A percentile compares a stretch with the other conserved stretches of the same genome.
Evolutionary conservation across 2,329 filamentous ascomycete species (phyloP).

Genomic region (Pseudomassariella vexata): DNA sequence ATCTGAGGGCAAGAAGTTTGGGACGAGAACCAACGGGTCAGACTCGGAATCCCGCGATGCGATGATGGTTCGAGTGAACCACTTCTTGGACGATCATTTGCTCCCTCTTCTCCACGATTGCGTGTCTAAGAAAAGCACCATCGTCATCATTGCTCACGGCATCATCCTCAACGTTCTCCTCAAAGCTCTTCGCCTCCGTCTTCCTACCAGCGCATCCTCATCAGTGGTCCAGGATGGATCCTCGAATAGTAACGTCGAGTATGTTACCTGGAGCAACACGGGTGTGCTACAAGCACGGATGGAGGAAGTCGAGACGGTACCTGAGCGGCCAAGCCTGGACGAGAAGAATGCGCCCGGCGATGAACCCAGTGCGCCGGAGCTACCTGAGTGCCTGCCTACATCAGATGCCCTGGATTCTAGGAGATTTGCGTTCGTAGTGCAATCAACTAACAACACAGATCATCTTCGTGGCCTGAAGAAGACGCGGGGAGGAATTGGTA

Average conservation of each 20-base stretch:
- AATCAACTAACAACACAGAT: constrained; percentile 60
- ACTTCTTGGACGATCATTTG: constrained; percentile 62
- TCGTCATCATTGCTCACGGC: constrained; percentile 76
- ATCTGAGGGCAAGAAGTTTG: constrained; percentile 60
- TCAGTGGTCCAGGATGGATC: constrained; percentile 10
- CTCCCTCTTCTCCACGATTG: constrained; percentile 43
- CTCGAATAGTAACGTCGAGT: constrained; percentile 16
- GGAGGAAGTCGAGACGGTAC: constrained; percentile 1
- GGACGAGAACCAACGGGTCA: constrained; percentile 34
- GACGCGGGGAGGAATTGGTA: constrained; percentile 78
- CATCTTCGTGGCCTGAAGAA: constrained; percentile 73
- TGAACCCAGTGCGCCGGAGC: too few relatives aligned
- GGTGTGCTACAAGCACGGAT: constrained; percentile 22
- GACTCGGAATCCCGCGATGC: constrained; percentile 58
- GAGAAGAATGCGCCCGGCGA: too few relatives aligned
- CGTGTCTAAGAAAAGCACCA: constrained; percentile 25
- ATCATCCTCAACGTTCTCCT: constrained; percentile 70
- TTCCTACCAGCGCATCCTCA: constrained; percentile 29
- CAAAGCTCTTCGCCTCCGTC: constrained; percentile 52
- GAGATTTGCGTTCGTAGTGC: constrained; percentile 34
- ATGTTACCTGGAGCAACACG: constrained; percentile 47
- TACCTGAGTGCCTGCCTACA: too few relatives aligned
- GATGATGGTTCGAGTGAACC: constrained; percentile 58
- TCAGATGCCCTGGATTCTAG: too few relatives aligned
- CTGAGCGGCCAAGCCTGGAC: constrained; percentile 6